Percentiles rank a stretch among this genome's conserved stretches.
Evolutionary conservation across 495 filamentous ascomycete species (phyloP).

Genomic region (Neurospora tetraspora): DNA sequence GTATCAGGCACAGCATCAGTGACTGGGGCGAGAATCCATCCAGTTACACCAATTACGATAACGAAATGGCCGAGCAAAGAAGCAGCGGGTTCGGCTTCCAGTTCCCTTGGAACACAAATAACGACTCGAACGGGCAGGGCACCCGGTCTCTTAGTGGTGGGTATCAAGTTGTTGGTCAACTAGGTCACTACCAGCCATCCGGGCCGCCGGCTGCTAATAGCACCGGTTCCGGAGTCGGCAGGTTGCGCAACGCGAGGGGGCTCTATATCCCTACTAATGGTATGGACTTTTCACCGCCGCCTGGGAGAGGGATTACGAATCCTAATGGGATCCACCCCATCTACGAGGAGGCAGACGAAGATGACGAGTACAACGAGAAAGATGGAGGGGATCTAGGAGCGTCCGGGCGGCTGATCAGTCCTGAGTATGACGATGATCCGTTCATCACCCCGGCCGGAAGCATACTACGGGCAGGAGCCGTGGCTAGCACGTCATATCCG

Average conservation of each 20-base stretch:
- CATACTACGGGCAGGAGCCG: neutral
- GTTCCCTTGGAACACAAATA: constrained; percentile 23
- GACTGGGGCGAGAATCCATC: neutral
- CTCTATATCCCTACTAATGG: constrained; percentile 21
- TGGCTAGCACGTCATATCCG: neutral
- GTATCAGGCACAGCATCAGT: constrained; percentile 10
- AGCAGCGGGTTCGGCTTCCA: constrained; percentile 6
- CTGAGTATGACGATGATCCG: constrained; percentile 26
- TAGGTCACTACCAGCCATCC: neutral
- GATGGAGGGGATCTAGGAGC: constrained; percentile 5
- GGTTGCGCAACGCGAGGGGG: constrained; percentile 14
- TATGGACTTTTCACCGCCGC: constrained; percentile 13
- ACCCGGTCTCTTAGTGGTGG: constrained; percentile 19
- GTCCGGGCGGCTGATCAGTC: constrained; percentile 8
- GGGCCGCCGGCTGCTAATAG: neutral
- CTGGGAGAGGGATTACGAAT: neutral
- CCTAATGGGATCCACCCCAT: constrained; percentile 42
- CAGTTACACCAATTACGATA: constrained; percentile 14
- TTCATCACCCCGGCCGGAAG: constrained; percentile 29
- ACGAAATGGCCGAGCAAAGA: constrained; percentile 41
- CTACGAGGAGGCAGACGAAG: constrained; percentile 52
- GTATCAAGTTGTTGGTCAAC: neutral
- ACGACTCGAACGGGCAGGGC: constrained; percentile 30
- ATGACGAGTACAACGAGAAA: constrained; percentile 53
- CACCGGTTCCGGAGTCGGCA: neutral